Conservation (phyloP, 2,329 filamentous ascomycete species). For the Claviceps capensis region DNA sequence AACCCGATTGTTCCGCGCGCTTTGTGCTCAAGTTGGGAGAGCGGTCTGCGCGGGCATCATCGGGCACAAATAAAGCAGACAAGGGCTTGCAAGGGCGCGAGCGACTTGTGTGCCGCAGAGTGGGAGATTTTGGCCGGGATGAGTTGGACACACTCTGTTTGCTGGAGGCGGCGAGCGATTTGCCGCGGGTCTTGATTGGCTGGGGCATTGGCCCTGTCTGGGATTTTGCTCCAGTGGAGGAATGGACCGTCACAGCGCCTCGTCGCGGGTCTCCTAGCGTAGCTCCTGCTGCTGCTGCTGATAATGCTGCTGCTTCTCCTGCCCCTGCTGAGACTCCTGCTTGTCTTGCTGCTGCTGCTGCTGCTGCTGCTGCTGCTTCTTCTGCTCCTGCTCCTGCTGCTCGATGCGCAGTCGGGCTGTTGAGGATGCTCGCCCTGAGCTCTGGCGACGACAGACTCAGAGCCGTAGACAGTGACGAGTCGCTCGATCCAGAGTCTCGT, state of each 20-base stretch:
- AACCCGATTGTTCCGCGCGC: conserved; percentile 4
- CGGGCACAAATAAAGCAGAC: conserved; percentile 8
- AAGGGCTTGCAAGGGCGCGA: conserved; percentile 12
- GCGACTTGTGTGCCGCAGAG: conserved; percentile 10
- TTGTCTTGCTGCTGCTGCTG: neutral
- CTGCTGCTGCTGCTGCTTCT: neutral
- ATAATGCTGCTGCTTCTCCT: conserved; percentile 1
- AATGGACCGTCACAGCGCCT: conserved; percentile 1
- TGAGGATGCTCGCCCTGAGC: conserved; percentile 13
- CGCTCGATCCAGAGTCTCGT: conserved; percentile 25
- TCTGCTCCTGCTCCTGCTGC: neutral
- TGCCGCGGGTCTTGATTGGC: conserved; percentile 19
- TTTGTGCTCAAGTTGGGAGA: conserved; percentile 20
- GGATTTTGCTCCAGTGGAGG: conserved; percentile 13
- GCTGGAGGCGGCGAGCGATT: conserved; percentile 25
- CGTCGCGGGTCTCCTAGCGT: neutral
- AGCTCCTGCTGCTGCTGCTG: neutral
- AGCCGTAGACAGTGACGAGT: conserved; percentile 28
- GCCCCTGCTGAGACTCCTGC: neutral
- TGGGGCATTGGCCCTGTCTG: conserved; percentile 24
- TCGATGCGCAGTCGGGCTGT: conserved; percentile 2
- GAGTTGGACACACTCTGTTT: conserved; percentile 22
- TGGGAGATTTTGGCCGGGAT: conserved; percentile 23
- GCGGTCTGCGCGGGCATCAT: conserved; percentile 20
- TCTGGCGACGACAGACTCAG: conserved; percentile 27